phyloP scores from a whole-genome alignment of 257 asterid genomes.

The Solanum arcanum region DNA sequence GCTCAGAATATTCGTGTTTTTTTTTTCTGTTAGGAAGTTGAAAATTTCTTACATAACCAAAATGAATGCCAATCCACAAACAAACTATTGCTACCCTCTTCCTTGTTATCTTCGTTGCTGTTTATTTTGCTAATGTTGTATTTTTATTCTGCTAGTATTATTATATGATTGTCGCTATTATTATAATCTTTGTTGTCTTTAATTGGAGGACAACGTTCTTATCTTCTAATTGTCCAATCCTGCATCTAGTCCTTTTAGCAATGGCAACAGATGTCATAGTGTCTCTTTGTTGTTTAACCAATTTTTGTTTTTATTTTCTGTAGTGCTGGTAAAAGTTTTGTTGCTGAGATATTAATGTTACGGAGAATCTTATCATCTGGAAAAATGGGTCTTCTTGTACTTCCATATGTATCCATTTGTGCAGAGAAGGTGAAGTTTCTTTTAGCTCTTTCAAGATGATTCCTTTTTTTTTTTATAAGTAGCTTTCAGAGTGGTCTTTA shows the following conservation, averaged over 20 bases:
- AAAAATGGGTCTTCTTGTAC: constrained; percentile 91
- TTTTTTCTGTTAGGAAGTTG: not conserved
- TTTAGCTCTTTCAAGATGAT: not conserved
- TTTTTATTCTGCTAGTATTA: not conserved
- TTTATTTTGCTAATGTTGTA: not conserved
- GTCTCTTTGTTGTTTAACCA: not conserved
- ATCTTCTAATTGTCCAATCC: not conserved
- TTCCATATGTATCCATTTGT: constrained; percentile 93
- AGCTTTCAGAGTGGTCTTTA: not conserved
- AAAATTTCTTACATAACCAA: not conserved
- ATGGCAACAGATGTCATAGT: not conserved
- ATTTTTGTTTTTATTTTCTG: not conserved
- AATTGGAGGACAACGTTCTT: not conserved
- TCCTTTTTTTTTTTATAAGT: not conserved
- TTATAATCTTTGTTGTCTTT: not conserved
- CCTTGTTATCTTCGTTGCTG: not conserved
- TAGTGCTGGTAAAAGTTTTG: constrained; percentile 98
- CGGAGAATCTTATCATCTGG: constrained; percentile 73
- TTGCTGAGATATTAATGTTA: constrained; percentile 93
- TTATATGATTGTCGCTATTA: not conserved
- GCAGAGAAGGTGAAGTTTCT: constrained; percentile 67
- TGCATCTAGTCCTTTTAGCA: not conserved
- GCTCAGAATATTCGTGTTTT: not conserved
- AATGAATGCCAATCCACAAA: not conserved
- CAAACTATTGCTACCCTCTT: not conserved